Evolutionary conservation across 2,329 filamentous ascomycete species (phyloP).

Genomic region (Cercospora sesami): DNA sequence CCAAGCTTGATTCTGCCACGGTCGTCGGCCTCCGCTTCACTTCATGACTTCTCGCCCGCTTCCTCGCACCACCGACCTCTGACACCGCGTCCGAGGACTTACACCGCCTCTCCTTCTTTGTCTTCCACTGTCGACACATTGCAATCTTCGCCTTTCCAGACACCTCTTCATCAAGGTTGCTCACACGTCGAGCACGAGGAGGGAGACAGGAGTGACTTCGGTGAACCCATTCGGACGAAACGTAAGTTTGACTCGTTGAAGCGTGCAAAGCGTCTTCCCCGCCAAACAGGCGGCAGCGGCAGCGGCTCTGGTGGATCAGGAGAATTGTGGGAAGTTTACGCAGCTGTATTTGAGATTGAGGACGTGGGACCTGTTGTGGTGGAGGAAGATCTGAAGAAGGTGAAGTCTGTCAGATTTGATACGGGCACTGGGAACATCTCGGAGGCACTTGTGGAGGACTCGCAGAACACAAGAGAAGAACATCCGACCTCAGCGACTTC

Average conservation of each 20-base stretch:
- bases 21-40: conserved; percentile 14
- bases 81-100: conserved; percentile 26
- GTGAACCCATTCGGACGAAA: conserved; percentile 30
- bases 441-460: conserved; percentile 3
- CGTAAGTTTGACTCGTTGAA: conserved; percentile 36
- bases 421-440: conserved; percentile 1
- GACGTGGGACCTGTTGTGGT: neutral
- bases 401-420: conserved; percentile 9
- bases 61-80: conserved; percentile 18
- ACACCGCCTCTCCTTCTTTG: conserved; percentile 29
- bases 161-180: conserved; percentile 21
- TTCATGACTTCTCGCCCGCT: conserved; percentile 5
- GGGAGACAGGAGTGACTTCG: conserved; percentile 6
- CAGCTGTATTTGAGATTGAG: conserved; percentile 31
- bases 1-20: conserved; percentile 22
- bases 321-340: conserved; percentile 37
- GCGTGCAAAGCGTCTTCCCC: conserved; percentile 37
- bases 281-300: conserved; percentile 18
- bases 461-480: conserved; percentile 1
- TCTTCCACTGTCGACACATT: conserved; percentile 31
- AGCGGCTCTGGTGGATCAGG: conserved; percentile 13
- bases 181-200: conserved; percentile 15
- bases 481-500: conserved; percentile 28
- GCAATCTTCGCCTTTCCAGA: conserved; percentile 30
- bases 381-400: conserved; percentile 11